phyloP scores from a whole-genome alignment of 2,329 filamentous ascomycete genomes.

The Pyrenophora tritici-repentis region DNA sequence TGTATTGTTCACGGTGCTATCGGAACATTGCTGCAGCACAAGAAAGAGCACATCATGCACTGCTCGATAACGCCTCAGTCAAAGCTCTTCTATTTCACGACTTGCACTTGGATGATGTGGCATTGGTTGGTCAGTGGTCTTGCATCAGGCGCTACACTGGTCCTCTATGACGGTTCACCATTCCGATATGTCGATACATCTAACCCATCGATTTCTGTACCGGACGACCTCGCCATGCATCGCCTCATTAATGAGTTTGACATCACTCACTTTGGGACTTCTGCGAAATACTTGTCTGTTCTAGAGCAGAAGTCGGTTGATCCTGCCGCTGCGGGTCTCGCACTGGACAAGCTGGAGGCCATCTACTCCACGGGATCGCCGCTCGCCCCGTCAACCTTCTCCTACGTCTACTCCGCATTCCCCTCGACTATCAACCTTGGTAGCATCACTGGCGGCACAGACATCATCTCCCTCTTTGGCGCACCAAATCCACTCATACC shows the following conservation, averaged over 20 bases:
- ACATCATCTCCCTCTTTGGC: conserved; percentile 95
- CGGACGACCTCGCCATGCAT: conserved; percentile 81
- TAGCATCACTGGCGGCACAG: conserved; percentile 93
- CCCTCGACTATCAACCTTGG: conserved; percentile 80
- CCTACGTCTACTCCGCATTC: conserved; percentile 85
- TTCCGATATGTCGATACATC: conserved; percentile 60
- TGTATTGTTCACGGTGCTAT: conserved; percentile 92
- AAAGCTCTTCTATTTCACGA: conserved; percentile 90
- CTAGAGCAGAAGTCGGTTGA: conserved; percentile 72
- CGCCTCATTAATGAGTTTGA: conserved; percentile 76
- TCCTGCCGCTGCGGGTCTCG: conserved; percentile 54
- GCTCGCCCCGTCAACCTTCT: conserved; percentile 88
- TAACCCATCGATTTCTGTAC: conserved; percentile 56
- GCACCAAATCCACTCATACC: conserved; percentile 67
- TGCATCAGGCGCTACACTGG: conserved; percentile 77
- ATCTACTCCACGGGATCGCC: conserved; percentile 96
- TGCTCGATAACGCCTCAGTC: conserved; percentile 76
- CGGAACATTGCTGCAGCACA: conserved; percentile 92
- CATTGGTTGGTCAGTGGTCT: conserved; percentile 92
- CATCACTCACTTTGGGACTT: conserved; percentile 94
- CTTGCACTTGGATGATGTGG: conserved; percentile 99
- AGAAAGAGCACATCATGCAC: conserved; percentile 92
- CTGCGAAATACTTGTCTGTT: conserved; percentile 88
- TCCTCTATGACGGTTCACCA: conserved; percentile 91
- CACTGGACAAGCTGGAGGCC: conserved; percentile 66